phyloP scores from a whole-genome alignment of 2,329 filamentous ascomycete genomes.

The Orbilia oligospora region DNA sequence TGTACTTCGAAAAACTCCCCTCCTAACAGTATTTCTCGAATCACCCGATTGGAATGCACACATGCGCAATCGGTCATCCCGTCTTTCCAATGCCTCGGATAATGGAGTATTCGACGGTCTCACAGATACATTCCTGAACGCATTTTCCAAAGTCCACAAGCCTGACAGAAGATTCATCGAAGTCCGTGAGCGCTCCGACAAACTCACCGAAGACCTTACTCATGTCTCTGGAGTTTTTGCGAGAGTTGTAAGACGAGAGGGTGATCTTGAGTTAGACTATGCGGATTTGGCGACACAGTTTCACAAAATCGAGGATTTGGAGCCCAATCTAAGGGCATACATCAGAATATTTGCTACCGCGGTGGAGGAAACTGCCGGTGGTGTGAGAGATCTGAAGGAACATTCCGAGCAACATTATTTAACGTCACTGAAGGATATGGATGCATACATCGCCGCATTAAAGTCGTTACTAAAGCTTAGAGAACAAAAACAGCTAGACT shows the following conservation, averaged over 20 bases:
- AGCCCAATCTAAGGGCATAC: conserved; percentile 85
- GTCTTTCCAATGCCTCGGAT: conserved; percentile 71
- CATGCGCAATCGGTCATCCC: conserved; percentile 82
- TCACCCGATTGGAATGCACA: conserved; percentile 96
- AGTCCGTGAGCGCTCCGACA: conserved; percentile 91
- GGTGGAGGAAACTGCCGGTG: conserved; percentile 84
- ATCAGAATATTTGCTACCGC: conserved; percentile 89
- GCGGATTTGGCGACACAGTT: conserved; percentile 93
- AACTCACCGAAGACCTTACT: conserved; percentile 90
- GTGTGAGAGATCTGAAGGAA: conserved; percentile 85
- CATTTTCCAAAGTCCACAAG: conserved; percentile 96
- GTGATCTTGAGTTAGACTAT: conserved; percentile 89
- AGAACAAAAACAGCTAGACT: conserved; percentile 98
- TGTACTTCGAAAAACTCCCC: conserved; percentile 83
- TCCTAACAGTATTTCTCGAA: conserved; percentile 92
- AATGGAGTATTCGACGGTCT: conserved; percentile 92
- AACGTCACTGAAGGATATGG: conserved; percentile 92
- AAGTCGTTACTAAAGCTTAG: conserved; percentile 91
- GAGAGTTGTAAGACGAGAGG: conserved; percentile 87
- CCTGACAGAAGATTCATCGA: conserved; percentile 95
- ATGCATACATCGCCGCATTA: conserved; percentile 88
- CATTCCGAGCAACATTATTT: conserved; percentile 97
- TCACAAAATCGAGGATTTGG: conserved; percentile 89
- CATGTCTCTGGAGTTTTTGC: conserved; percentile 97
- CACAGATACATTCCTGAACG: conserved; percentile 96